Percentiles rank a stretch among this genome's conserved stretches.
These are phyloP conservation scores for Pythium rishiriense DNA, from an alignment of 352 stramenopile species.

Conservation along the genomic window DNA sequence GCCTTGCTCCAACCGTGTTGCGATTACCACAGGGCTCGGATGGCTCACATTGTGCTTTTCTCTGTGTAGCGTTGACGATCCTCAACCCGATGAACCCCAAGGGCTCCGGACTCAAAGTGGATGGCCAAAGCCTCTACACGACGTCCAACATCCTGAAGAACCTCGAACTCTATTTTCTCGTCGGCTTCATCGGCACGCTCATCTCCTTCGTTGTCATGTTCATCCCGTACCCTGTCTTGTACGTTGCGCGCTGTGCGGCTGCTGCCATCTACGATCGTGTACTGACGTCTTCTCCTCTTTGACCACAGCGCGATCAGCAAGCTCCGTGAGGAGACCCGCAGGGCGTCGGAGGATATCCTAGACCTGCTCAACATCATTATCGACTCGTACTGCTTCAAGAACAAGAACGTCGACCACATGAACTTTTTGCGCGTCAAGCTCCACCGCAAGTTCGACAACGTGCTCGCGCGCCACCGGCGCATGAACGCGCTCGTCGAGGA, in stretches of 20 bases:
- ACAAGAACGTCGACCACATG: slow-evolving; percentile 85
- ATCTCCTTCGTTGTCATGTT: slow-evolving; percentile 66
- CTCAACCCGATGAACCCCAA: slow-evolving; percentile 68
- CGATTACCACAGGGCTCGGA: neutral
- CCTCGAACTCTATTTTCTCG: slow-evolving; percentile 60
- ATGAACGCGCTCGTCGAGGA: slow-evolving; percentile 68
- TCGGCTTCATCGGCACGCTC: slow-evolving; percentile 59
- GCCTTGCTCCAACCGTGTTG: neutral
- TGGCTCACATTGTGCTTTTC: slow-evolving; percentile 1
- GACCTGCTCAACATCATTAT: slow-evolving; percentile 82
- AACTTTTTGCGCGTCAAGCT: slow-evolving; percentile 78
- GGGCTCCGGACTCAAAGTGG: slow-evolving; percentile 44
- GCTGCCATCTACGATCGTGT: neutral
- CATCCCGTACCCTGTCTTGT: slow-evolving; percentile 71
- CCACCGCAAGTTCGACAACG: slow-evolving; percentile 66
- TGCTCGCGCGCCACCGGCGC: slow-evolving; percentile 43
- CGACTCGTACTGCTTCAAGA: slow-evolving; percentile 87
- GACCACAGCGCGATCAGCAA: slow-evolving; percentile 48
- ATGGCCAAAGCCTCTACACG: slow-evolving; percentile 46
- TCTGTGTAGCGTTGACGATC: slow-evolving; percentile 57
- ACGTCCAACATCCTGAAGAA: slow-evolving; percentile 66
- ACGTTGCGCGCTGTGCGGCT: slow-evolving; percentile 3
- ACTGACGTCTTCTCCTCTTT: neutral
- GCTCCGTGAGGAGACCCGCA: slow-evolving; percentile 49
- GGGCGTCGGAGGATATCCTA: slow-evolving; percentile 55